A percentile compares a stretch with the other conserved stretches of the same genome.
Conservation (phyloP, 1,284 basidiomycete species). For the Microbotryum scabiosae region DNA sequence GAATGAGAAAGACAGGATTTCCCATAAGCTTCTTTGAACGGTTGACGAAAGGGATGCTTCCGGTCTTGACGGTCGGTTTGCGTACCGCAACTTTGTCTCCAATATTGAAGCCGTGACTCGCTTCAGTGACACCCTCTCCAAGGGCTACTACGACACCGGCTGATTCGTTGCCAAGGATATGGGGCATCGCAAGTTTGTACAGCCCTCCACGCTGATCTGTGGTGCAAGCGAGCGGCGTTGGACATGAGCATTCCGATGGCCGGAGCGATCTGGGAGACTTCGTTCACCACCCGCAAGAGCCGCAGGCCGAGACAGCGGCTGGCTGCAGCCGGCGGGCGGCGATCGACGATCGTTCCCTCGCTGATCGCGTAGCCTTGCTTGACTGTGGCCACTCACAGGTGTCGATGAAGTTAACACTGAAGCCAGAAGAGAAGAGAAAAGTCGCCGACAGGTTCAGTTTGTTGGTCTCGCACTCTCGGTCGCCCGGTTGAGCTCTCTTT, state of each 20-base stretch:
- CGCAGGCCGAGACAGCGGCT: no score
- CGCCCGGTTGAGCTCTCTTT: no score
- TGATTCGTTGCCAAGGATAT: conserved; percentile 66
- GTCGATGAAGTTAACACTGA: conserved; percentile 52
- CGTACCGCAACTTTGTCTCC: conserved; percentile 51
- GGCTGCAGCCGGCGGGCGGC: no score
- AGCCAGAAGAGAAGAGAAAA: no score
- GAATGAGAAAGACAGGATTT: conserved; percentile 43
- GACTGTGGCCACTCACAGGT: conserved; percentile 50
- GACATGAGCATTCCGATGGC: no score
- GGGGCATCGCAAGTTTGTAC: conserved; percentile 55
- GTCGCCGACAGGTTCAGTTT: no score
- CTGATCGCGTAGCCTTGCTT: conserved; percentile 33
- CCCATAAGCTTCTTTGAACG: conserved; percentile 6
- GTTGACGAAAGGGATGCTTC: not conserved
- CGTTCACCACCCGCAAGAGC: no score
- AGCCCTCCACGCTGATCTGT: conserved; percentile 42
- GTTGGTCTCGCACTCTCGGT: not conserved
- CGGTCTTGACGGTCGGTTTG: not conserved
- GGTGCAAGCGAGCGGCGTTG: conserved; percentile 36
- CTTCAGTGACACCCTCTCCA: conserved; percentile 45
- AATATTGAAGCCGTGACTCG: conserved; percentile 44
- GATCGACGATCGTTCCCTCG: no score
- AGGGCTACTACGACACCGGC: conserved; percentile 66
- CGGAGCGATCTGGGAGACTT: no score